Base-by-base conservation (phyloP, 106 monocot species). In the Apostasia shenzhenica region DNA sequence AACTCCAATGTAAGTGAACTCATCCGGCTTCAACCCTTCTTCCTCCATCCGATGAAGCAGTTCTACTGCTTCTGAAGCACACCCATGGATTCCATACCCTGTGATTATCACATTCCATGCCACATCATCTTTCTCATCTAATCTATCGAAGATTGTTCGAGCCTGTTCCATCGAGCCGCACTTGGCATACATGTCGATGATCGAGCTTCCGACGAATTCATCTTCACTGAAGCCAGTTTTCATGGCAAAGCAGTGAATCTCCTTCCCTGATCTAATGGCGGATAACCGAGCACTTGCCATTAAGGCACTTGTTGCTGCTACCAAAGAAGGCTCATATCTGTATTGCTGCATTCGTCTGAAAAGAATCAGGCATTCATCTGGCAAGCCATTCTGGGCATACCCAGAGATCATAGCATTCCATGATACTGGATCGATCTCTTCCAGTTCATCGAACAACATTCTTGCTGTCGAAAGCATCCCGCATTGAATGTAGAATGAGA, bases 321-420 rank as follows among this genome's bases (percentile, higher is more conserved):
- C 79, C 9, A 43, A 65, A 14, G 87, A 84, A 68, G 80, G 84
- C 49, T 64, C 45, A 57, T 48, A 59, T 8, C 73, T 77, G 39
- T 80, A 44, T 2, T 8, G 14, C 54, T 69, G 73, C 82, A 91
- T 82, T 38, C 72, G 38, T 6, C 84, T 75, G 59, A 84, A 87
- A 52, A 87, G 78, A n/a, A 70, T 2, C 4, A 91, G 75, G 44
- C 81, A 74, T 55, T 91, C 77, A 39, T 76, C 40, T 2, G 84
- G 71, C 26, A 73, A 41, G 5, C 64, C 75, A 68, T 82, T 87
- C 67, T 87, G 87, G n/a, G 81, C 66, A 53, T 80, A 73, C 39
- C 91, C 91, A 64, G 79, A 13, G 70, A 91, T 79, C 77, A 91
- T 85, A 14, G 70, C 84, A 73, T 91, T 91, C 91, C 87, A 87